Conservation (phyloP, 352 stramenopile genomes). For the Phytopythium litorale region DNA sequence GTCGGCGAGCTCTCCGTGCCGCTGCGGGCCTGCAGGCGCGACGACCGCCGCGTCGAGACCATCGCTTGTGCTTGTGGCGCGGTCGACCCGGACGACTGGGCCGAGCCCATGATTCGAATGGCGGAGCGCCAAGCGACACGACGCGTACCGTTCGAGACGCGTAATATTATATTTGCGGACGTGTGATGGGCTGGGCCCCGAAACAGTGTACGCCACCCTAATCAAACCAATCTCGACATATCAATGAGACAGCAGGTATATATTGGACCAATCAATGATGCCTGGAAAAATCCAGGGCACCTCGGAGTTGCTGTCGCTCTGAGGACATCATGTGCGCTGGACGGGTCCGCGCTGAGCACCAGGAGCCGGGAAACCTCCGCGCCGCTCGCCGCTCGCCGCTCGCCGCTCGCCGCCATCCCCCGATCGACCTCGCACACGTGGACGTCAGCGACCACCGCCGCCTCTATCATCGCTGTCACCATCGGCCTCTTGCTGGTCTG, state of each 20-base stretch:
- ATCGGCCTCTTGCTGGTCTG: not conserved
- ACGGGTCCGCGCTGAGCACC: constrained; percentile 33
- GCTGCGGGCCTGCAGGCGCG: constrained; percentile 54
- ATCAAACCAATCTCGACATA: not conserved
- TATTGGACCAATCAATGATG: constrained; percentile 1
- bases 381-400: too few relatives aligned
- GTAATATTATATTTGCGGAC: not conserved
- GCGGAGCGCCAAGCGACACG: not conserved
- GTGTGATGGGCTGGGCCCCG: constrained; percentile 10
- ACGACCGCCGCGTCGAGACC: constrained; percentile 62
- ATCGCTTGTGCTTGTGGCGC: constrained; percentile 19
- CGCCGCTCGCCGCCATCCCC: constrained; percentile 1
- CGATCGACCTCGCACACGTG: not conserved
- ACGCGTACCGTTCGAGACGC: not conserved
- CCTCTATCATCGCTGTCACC: not conserved
- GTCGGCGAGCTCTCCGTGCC: constrained; percentile 5
- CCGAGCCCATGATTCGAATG: constrained; percentile 8
- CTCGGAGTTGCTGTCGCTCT: constrained; percentile 18
- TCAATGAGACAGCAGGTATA: not conserved
- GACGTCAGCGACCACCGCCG: not conserved
- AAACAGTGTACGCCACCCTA: constrained; percentile 5
- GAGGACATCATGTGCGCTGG: constrained; percentile 18
- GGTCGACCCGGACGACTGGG: not conserved
- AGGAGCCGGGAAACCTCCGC: constrained; percentile 31
- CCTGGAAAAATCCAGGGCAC: not conserved